Conservation (phyloP, 371 early-diverging fungal species). For the Rhizopus stolonifer region DNA sequence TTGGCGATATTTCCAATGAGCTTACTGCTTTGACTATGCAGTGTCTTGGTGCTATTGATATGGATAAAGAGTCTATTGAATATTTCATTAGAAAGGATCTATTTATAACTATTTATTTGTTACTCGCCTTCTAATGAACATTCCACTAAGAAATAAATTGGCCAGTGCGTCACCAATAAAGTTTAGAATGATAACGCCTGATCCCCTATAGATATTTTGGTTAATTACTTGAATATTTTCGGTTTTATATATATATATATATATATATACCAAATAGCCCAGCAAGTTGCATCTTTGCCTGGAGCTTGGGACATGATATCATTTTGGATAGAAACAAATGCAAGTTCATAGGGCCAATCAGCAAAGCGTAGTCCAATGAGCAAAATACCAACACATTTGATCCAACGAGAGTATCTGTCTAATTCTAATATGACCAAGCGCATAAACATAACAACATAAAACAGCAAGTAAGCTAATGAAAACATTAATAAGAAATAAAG, state of each 20-base stretch:
- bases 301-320: conserved; percentile 18
- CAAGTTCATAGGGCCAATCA: conserved; percentile 51
- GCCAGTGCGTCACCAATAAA: conserved; percentile 47
- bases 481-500: neutral
- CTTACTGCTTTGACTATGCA: conserved; percentile 34
- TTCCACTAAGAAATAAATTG: conserved; percentile 48
- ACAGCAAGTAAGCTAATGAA: conserved; percentile 29
- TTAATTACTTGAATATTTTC: neutral
- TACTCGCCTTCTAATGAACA: conserved; percentile 43
- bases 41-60: conserved; percentile 22
- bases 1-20: conserved; percentile 38
- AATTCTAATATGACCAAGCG: conserved; percentile 41
- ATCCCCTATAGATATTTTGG: conserved; percentile 26
- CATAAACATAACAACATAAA: conserved; percentile 48
- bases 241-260: neutral
- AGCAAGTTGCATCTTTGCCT: conserved; percentile 32
- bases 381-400: conserved; percentile 35
- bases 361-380: conserved; percentile 41
- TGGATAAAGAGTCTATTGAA: conserved; percentile 35
- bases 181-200: conserved; percentile 45
- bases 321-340: conserved; percentile 25
- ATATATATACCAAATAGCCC: conserved; percentile 42
- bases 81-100: no score
- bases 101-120: no score
- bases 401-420: conserved; percentile 34